Conservation (phyloP, 306 rosid species). For the Lathyrus sativus region DNA sequence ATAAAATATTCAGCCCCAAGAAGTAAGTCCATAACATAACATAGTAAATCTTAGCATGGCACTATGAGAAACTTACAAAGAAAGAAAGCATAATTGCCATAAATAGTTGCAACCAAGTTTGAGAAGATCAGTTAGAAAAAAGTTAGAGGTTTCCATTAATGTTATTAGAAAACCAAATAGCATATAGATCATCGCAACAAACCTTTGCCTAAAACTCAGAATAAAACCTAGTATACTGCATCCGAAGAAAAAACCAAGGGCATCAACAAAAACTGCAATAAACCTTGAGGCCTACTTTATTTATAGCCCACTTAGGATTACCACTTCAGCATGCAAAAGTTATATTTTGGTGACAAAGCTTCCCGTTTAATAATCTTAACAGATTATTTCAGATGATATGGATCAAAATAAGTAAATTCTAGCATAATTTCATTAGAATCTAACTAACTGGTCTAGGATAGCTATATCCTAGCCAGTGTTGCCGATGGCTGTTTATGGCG, state of each 20-base stretch:
- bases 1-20: slow-evolving; percentile 3
- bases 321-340: background rate
- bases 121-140: slow-evolving; percentile 10
- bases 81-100: slow-evolving; percentile 25
- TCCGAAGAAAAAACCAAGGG: background rate
- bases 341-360: background rate
- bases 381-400: slow-evolving; percentile 8
- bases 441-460: slow-evolving; percentile 1
- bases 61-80: slow-evolving; percentile 5
- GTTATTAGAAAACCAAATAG: slow-evolving; percentile 6
- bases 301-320: background rate
- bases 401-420: slow-evolving; percentile 4
- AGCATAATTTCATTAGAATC: slow-evolving; percentile 26
- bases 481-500: background rate
- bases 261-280: slow-evolving; percentile 5
- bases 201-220: slow-evolving; percentile 1
- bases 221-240: background rate
- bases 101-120: slow-evolving; percentile 20
- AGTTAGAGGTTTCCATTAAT: background rate
- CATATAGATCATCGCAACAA: slow-evolving; percentile 14
- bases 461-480: background rate
- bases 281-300: slow-evolving; percentile 5
- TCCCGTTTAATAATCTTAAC: background rate
- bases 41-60: background rate
- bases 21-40: slow-evolving; percentile 22